These are phyloP conservation scores for Paraconiothyrium sp. DNA, from an alignment of 2,329 filamentous ascomycete genomes.

Conservation along the genomic window DNA sequence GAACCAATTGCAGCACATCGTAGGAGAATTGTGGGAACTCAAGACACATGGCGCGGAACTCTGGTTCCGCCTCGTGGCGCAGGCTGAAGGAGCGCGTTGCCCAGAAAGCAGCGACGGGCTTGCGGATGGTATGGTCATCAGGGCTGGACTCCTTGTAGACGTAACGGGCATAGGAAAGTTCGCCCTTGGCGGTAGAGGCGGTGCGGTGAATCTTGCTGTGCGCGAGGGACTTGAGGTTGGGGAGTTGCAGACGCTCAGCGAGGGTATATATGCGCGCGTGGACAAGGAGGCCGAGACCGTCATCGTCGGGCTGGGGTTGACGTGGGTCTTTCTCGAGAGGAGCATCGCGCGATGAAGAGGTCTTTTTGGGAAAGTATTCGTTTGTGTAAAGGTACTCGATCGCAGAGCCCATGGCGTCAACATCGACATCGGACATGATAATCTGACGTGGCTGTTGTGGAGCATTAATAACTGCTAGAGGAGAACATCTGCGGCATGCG, in stretches of 20 bases:
- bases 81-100: constrained; percentile 81
- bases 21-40: constrained; percentile 93
- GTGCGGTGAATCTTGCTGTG: constrained; percentile 93
- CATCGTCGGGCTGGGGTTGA: constrained; percentile 74
- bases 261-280: constrained; percentile 92
- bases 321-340: constrained; percentile 74
- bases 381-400: constrained; percentile 85
- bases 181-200: constrained; percentile 84
- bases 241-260: constrained; percentile 76
- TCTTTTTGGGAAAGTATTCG: constrained; percentile 79
- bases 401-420: constrained; percentile 80
- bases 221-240: constrained; percentile 76
- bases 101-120: constrained; percentile 91
- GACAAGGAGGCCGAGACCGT: constrained; percentile 84
- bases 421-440: constrained; percentile 71
- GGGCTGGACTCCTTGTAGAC: constrained; percentile 80
- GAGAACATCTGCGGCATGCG: too few species aligned
- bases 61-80: constrained; percentile 83
- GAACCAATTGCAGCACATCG: constrained; percentile 79
- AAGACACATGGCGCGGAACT: constrained; percentile 85
- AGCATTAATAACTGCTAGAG: constrained; percentile 3
- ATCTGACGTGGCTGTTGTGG: constrained; percentile 68
- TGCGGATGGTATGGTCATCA: constrained; percentile 78
- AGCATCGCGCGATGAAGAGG: constrained; percentile 69
- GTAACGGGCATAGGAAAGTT: constrained; percentile 91